These are phyloP conservation scores for Leucocoprinus sp. DNA, from an alignment of 768 basidiomycete genomes.

Conservation along the genomic window DNA sequence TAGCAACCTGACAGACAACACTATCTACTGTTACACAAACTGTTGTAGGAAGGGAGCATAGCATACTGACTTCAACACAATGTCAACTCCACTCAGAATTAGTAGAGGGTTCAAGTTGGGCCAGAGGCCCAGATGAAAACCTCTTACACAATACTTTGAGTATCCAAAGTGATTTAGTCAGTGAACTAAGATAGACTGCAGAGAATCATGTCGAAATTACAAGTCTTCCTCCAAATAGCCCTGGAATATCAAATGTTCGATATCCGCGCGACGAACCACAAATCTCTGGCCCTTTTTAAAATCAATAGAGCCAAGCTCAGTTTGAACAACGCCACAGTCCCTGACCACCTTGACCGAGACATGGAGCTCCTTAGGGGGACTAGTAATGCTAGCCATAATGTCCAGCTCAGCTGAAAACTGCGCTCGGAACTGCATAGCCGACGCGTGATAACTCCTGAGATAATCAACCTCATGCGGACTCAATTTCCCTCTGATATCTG, in stretches of 20 bases:
- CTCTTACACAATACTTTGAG: no score
- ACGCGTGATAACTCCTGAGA: conserved; percentile 69
- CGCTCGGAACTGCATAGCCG: conserved; percentile 76
- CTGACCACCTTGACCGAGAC: conserved; percentile 79
- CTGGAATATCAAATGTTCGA: conserved; percentile 91
- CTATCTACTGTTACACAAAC: no score
- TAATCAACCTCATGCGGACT: conserved; percentile 50
- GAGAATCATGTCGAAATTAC: background rate
- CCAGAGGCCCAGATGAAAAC: no score
- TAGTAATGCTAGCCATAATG: conserved; percentile 72
- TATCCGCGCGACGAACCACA: conserved; percentile 79
- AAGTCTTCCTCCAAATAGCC: conserved; percentile 87
- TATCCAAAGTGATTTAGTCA: no score
- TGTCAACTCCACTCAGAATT: no score
- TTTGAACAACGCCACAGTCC: conserved; percentile 89
- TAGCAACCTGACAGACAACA: no score
- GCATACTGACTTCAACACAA: no score
- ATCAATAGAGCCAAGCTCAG: conserved; percentile 85
- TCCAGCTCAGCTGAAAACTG: conserved; percentile 85
- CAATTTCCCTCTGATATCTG: conserved; percentile 63
- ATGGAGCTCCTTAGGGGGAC: conserved; percentile 85
- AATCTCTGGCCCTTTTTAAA: conserved; percentile 87
- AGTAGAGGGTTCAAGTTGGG: no score
- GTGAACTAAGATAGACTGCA: background rate
- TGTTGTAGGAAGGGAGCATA: no score